Conservation (phyloP, 805 yeast genomes). For the Kregervanrija fluxuum region DNA sequence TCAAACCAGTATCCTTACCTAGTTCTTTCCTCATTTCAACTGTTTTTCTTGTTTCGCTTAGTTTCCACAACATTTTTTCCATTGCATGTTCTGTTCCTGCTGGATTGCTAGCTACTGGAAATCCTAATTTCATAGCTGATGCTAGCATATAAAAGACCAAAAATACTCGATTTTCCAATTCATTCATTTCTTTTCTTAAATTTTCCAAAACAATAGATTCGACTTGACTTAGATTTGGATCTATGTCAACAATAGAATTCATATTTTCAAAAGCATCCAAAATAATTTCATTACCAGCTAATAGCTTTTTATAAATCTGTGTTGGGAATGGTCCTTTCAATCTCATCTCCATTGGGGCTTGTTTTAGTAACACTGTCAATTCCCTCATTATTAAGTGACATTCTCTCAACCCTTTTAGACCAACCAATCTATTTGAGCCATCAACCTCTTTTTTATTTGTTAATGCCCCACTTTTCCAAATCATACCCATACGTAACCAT, state of each 20-base stretch:
- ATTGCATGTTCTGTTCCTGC: constrained; percentile 73
- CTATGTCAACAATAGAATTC: constrained; percentile 59
- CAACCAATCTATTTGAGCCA: constrained; percentile 27
- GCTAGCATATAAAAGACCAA: constrained; percentile 73
- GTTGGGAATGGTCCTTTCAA: constrained; percentile 67
- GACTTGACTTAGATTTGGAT: constrained; percentile 42
- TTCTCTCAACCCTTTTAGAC: constrained; percentile 35
- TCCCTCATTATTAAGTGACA: constrained; percentile 52
- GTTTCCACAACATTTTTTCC: constrained; percentile 57
- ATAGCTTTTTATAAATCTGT: constrained; percentile 40
- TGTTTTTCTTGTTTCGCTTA: constrained; percentile 48
- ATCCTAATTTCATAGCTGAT: constrained; percentile 65
- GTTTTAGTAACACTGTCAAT: constrained; percentile 51
- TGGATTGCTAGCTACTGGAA: constrained; percentile 71
- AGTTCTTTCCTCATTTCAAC: constrained; percentile 16
- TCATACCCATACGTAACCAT: constrained; percentile 75
- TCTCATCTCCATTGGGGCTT: constrained; percentile 70
- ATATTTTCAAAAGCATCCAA: constrained; percentile 72
- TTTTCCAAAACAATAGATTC: constrained; percentile 51
- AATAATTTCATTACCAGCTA: constrained; percentile 53
- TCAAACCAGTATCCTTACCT: constrained; percentile 26
- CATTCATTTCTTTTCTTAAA: constrained; percentile 52
- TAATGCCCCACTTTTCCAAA: constrained; percentile 74
- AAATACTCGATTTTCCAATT: constrained; percentile 66
- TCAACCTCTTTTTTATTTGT: constrained; percentile 30